These are phyloP conservation scores for Pyrenochaeta sp. DNA, from an alignment of 2,329 filamentous ascomycete genomes.

Conservation along the genomic window DNA sequence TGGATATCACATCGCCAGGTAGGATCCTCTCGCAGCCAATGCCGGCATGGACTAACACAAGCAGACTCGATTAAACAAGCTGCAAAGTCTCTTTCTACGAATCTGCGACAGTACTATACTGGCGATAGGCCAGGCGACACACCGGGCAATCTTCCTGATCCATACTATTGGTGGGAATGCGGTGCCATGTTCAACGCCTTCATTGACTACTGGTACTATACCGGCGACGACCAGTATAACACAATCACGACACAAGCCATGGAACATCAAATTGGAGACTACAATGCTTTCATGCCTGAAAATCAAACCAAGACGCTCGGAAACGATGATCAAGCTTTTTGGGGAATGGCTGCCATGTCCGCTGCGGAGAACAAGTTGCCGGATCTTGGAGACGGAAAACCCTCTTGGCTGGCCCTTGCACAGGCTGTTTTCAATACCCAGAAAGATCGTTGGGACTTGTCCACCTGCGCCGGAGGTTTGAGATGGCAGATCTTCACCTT, in stretches of 20 bases:
- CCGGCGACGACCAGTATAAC: slow-evolving; percentile 51
- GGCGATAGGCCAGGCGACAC: slow-evolving; percentile 68
- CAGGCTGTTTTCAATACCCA: slow-evolving; percentile 79
- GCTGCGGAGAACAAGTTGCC: slow-evolving; percentile 63
- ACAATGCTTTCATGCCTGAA: slow-evolving; percentile 79
- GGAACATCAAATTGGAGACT: slow-evolving; percentile 75
- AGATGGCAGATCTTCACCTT: slow-evolving; percentile 82
- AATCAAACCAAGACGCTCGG: slow-evolving; percentile 68
- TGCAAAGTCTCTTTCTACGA: slow-evolving; percentile 67
- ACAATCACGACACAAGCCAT: slow-evolving; percentile 62
- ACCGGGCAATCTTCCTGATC: slow-evolving; percentile 63
- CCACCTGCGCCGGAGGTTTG: slow-evolving; percentile 74
- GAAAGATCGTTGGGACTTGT: slow-evolving; percentile 72
- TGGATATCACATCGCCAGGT: slow-evolving; percentile 43
- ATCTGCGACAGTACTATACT: slow-evolving; percentile 70
- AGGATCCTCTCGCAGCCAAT: slow-evolving; percentile 10
- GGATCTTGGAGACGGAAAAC: slow-evolving; percentile 56
- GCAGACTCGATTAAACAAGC: slow-evolving; percentile 69
- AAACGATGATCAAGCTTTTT: slow-evolving; percentile 68
- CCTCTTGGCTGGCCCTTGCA: slow-evolving; percentile 72
- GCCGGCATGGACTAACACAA: slow-evolving; percentile 17
- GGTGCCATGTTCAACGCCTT: slow-evolving; percentile 52
- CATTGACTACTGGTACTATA: slow-evolving; percentile 56
- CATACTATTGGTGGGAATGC: slow-evolving; percentile 56
- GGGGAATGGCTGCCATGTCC: slow-evolving; percentile 66